Conservation (phyloP, 2,329 filamentous ascomycete species). For the Aspergillus japonicus region DNA sequence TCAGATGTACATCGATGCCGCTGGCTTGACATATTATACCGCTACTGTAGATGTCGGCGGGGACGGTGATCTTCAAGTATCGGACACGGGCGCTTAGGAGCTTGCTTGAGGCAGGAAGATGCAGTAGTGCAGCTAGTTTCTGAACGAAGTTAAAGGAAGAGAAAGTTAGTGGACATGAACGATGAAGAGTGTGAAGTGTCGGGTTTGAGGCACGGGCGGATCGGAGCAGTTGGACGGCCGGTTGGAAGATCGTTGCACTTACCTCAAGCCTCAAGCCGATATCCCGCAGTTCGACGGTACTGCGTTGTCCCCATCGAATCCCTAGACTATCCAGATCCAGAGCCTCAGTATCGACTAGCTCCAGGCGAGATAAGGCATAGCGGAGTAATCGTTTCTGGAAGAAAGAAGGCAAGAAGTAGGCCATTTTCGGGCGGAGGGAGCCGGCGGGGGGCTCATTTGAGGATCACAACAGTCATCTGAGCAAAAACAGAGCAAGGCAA, state of each 20-base stretch:
- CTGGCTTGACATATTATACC: conserved; percentile 80
- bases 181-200: conserved; percentile 4
- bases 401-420: conserved; percentile 71
- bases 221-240: conserved; percentile 8
- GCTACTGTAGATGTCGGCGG: conserved; percentile 82
- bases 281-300: conserved; percentile 81
- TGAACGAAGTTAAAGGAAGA: conserved; percentile 37
- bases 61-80: conserved; percentile 75
- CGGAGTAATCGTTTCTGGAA: conserved; percentile 85
- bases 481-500: conserved; percentile 21
- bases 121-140: conserved; percentile 75
- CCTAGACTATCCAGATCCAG: conserved; percentile 84
- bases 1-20: conserved; percentile 71
- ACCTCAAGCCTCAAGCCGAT: conserved; percentile 78
- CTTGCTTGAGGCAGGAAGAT: conserved; percentile 69
- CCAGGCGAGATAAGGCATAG: conserved; percentile 78
- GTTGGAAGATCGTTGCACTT: conserved; percentile 30
- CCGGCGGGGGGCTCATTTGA: conserved; percentile 31
- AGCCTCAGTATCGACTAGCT: conserved; percentile 83
- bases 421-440: conserved; percentile 55
- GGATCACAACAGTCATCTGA: conserved; percentile 28
- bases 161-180: conserved; percentile 14
- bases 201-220: not conserved
- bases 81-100: conserved; percentile 73
- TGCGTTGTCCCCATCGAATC: conserved; percentile 76